Base-by-base conservation (phyloP, 2,329 filamentous ascomycete species). In the Pestalotiopsis sp. region DNA sequence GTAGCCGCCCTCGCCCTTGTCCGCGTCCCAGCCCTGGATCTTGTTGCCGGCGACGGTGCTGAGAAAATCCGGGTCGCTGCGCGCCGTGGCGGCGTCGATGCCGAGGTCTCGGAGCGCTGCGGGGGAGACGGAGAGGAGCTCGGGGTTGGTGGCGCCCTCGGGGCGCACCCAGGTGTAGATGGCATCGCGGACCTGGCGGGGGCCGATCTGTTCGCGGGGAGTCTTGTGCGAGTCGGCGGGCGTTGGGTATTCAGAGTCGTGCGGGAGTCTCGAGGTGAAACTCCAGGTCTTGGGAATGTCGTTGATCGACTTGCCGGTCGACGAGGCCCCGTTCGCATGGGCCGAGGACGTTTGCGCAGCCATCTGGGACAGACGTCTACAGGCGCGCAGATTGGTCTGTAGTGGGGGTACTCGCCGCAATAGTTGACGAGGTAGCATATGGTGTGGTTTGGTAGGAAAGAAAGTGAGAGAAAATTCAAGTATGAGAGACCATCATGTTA, bases 111-210 rank as follows among this genome's bases (percentile, higher is more conserved):
- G 85, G 81, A 98, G 85, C 0, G 95, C 95, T 2, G 89, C 89
- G 2, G 89, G 87, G 71, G 94, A 97, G 2, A 97, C 91, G 6
- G 89, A 92, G 1, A 98, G 86, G 17, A 99, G 84, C 76, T 98
- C 93, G 0, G 94, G 89, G 25, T 92, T 87, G 71, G 90, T 84
- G 31, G 90, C 87, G 23, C 85, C 81, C 75, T 95, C 92, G 0
- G 96, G 96, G 3, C 94, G 90, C 23, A 99, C 94, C 85, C 91
- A 99, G 9, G 95, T 97, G 81, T 93, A 99, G 64, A 95, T 82
- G 3, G 96, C 95, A 69, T 91, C 89, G 77, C 91, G 93, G 55
- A 99, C 96, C 79, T 94, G 86, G 63, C 95, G 92, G 17, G 96
- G 95, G 0, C 88, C 87, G 63, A 98, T 91, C 45, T 91, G 83